Base-by-base conservation (phyloP, 176 grass and related monocot genomes). In the Eremochloa ophiuroides region DNA sequence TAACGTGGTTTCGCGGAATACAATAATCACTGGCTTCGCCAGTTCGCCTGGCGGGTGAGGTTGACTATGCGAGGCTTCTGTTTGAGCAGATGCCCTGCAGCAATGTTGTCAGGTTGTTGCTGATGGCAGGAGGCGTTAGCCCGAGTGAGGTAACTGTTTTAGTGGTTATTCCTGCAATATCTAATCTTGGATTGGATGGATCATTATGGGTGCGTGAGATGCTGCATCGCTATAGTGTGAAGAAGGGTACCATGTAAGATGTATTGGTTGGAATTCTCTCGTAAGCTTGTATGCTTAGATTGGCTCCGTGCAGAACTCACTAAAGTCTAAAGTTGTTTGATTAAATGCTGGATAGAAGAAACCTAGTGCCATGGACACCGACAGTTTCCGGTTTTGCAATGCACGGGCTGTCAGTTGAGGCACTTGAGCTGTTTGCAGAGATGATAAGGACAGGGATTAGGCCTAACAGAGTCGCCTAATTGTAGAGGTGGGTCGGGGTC, bases 331-430 rank as follows among this genome's bases (percentile, higher is more conserved):
- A n/a, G n/a, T n/a, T 88, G 51, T 88, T 84, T 18, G 1, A 75
- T 29, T 71, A 77, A 66, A 82, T 88, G 83, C 35, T 66, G 30
- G 46, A 29, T 17, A 83, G 76, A 67, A 91, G 66, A 62, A 91
- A 91, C 26, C 81, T 88, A 60, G 86, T 94, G 14, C 88, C 92
- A 31, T 94, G 92, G 92, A 89, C 92, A 33, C 84, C 88, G 10
- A 87, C 87, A 53, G 56, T 87, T 63, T 91, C 92, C 37, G 72
- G 80, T 10, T 82, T 91, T 17, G 83, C 92, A 2, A 82, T 84
- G 83, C 88, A 94, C 2, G 88, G 88, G 35, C 12, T 87, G 76
- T 88, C 84, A 37, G 13, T 14, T 1, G 62, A 89, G 67, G 88
- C 80, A 2, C 80, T 87, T 38, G 62, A 78, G 39, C 62, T 86